Evolutionary conservation across 1,284 basidiomycete species (phyloP).

Genomic region (Exsudoporus floridanus): DNA sequence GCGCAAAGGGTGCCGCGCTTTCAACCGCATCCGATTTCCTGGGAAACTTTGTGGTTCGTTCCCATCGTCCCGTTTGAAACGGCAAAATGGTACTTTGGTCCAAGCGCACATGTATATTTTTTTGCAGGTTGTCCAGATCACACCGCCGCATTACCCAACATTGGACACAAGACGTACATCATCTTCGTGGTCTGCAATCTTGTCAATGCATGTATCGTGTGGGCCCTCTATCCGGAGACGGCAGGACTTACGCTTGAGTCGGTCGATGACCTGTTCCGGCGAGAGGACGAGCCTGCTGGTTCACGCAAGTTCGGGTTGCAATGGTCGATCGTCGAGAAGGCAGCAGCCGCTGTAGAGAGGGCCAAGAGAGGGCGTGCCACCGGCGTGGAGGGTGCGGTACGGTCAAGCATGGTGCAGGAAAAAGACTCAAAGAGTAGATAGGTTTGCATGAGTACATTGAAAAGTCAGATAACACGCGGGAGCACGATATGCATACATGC

Average conservation of each 20-base stretch:
- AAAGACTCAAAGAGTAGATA: background rate
- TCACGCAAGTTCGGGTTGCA: background rate
- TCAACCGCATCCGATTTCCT: constrained; percentile 12
- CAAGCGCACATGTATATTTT: too few relatives aligned
- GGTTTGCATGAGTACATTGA: background rate
- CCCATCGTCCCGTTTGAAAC: background rate
- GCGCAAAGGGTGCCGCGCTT: constrained; percentile 14
- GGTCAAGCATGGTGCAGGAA: background rate
- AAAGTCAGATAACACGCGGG: too few relatives aligned
- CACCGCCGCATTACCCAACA: constrained; percentile 14
- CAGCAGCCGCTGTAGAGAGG: background rate
- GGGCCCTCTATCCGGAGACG: constrained; percentile 17
- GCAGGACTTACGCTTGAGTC: constrained; percentile 14
- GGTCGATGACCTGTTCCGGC: background rate
- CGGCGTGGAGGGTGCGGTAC: background rate
- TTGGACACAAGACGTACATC: constrained; percentile 18
- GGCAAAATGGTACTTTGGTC: background rate
- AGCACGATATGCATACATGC: too few relatives aligned
- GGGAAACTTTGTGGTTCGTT: constrained; percentile 14
- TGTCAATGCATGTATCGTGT: constrained; percentile 15
- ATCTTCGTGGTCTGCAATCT: constrained; percentile 16
- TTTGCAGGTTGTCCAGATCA: constrained; percentile 17
- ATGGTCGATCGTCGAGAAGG: background rate
- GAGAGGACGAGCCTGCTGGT: background rate
- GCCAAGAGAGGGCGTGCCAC: background rate